Evolutionary conservation across 345 rosid species (phyloP), one percentile per base, ranked within the genome.

Genomic region (Nasturtium officinale): DNA sequence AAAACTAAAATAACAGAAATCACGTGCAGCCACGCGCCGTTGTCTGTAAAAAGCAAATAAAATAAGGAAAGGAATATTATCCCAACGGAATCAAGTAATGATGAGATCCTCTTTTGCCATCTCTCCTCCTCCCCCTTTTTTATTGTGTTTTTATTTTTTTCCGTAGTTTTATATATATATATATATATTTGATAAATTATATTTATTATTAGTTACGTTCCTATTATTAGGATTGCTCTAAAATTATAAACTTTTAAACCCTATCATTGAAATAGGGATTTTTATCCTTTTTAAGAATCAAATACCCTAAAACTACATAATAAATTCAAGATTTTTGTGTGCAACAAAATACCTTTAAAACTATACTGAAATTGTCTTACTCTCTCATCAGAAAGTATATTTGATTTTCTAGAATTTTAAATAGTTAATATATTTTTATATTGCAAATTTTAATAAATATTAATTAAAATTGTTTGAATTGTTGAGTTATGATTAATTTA

Each of bases 81-180:
- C 77, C 77, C 77, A 74, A 74, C 77, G 66, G 77, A 74, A 74
- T 74, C 78, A 65, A 72, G 59, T 57, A 57, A 74, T 65, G 52
- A 65, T 74, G 66, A 74, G 72, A 74, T 74, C 66, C 33, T 74
- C 61, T 71, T 71, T 60, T 50, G 16, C 67, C 51, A 7, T 30
- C 43, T 11, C 63, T n/a, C 30, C 56, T 58, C 47, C 0, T 1
- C n/a, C 0, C 2, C n/a, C 15, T 53, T 32, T 37, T 53, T 17
- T 53, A 12, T 15, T 53, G 12, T 15, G 3, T 12, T 2, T 12
- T 6, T 53, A 2, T 17, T 53, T 0, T 15, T 5, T 11, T 12
- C n/a, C n/a, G n/a, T n/a, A n/a, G n/a, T n/a, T n/a, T n/a, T n/a
- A n/a, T n/a, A n/a, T n/a, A n/a, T n/a, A n/a, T n/a, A n/a, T n/a